Conservation (phyloP, 2,329 filamentous ascomycete species). For the Paracoccidioides lutzii region DNA sequence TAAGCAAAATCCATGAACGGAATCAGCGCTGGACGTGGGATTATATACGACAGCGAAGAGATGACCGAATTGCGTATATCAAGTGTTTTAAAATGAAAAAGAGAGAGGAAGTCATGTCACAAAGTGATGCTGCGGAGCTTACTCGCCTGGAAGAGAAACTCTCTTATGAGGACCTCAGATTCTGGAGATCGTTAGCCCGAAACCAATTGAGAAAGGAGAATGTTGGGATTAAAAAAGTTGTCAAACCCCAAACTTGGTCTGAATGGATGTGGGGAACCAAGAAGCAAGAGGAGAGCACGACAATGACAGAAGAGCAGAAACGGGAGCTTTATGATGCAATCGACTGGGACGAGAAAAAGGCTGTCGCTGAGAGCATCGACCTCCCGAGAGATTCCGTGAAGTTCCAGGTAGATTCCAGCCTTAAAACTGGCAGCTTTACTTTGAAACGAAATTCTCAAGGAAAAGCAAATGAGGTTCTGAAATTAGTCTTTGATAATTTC, state of each 20-base stretch:
- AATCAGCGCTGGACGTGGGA: slow-evolving; percentile 94
- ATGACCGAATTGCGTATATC: slow-evolving; percentile 81
- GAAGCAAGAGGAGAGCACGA: slow-evolving; percentile 58
- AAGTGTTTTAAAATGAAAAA: slow-evolving; percentile 92
- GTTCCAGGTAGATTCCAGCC: slow-evolving; percentile 77
- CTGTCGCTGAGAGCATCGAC: slow-evolving; percentile 75
- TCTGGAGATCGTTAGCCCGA: slow-evolving; percentile 88
- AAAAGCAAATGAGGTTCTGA: slow-evolving; percentile 67
- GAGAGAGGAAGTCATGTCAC: slow-evolving; percentile 52
- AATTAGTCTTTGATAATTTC: slow-evolving; percentile 88
- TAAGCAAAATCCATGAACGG: slow-evolving; percentile 87
- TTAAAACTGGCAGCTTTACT: slow-evolving; percentile 95
- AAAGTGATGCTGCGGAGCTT: slow-evolving; percentile 59
- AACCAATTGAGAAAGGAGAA: slow-evolving; percentile 95
- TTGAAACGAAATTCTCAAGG: slow-evolving; percentile 73
- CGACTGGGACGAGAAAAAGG: slow-evolving; percentile 94
- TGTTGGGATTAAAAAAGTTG: slow-evolving; percentile 56
- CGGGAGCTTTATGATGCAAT: slow-evolving; percentile 96
- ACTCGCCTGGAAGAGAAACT: slow-evolving; percentile 73
- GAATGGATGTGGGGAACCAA: slow-evolving; percentile 86
- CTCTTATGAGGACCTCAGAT: slow-evolving; percentile 86
- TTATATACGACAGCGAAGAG: slow-evolving; percentile 82
- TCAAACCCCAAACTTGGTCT: slow-evolving; percentile 71
- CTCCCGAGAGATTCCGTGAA: slow-evolving; percentile 84
- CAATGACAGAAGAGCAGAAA: slow-evolving; percentile 89